These are phyloP conservation scores for Venturia effusa DNA, from an alignment of 2,329 filamentous ascomycete genomes.

Conservation along the genomic window DNA sequence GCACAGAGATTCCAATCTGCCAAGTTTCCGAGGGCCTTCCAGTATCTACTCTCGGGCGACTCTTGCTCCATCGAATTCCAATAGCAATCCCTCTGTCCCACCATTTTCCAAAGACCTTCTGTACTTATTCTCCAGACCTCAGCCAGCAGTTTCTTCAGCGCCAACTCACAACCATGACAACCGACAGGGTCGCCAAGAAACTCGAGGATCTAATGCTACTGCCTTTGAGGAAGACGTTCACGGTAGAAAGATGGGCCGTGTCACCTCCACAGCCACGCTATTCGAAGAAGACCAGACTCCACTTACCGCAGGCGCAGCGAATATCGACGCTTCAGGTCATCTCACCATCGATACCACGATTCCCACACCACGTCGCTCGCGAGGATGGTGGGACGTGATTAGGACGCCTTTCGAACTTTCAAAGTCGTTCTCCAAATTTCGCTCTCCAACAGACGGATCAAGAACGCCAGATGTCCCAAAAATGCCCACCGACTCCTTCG, in stretches of 20 bases:
- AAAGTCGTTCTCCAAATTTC: slow-evolving; percentile 23
- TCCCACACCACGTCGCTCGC: slow-evolving; percentile 44
- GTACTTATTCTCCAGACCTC: neutral
- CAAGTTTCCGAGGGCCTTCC: slow-evolving; percentile 42
- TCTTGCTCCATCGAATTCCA: slow-evolving; percentile 22
- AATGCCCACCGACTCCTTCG: neutral
- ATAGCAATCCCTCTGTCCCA: slow-evolving; percentile 34
- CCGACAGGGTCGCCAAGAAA: neutral
- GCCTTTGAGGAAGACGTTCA: slow-evolving; percentile 38
- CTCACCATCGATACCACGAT: slow-evolving; percentile 25
- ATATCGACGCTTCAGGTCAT: neutral
- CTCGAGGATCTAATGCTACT: slow-evolving; percentile 17
- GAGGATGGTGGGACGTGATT: slow-evolving; percentile 71
- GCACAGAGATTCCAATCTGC: slow-evolving; percentile 49
- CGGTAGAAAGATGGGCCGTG: slow-evolving; percentile 27
- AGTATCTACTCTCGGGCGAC: slow-evolving; percentile 52
- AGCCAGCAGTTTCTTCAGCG: neutral
- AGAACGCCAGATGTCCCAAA: slow-evolving; percentile 6
- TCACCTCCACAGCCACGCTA: slow-evolving; percentile 50
- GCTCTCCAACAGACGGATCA: slow-evolving; percentile 7
- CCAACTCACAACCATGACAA: neutral
- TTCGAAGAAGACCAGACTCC: slow-evolving; percentile 57
- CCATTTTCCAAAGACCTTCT: slow-evolving; percentile 51
- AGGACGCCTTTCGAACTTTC: slow-evolving; percentile 53
- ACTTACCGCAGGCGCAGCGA: neutral